Evolutionary conservation across 345 rosid genomes (phyloP), one percentile per base, ranked within the genome.

Genomic region (Eucalyptus curtisii): DNA sequence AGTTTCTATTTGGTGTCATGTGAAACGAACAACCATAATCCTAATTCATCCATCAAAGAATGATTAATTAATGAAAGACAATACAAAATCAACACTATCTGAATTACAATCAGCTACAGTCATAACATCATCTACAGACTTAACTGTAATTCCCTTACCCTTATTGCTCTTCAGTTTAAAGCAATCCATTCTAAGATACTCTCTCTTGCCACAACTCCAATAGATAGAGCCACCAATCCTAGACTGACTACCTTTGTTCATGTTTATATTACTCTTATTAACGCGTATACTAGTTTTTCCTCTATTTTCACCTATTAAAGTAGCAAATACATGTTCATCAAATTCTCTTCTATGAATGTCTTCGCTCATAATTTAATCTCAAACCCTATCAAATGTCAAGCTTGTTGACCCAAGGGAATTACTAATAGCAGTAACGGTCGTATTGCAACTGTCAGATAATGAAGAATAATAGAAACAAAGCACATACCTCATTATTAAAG

Each of bases 211-310:
- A 55, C 61, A 55, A 55, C 30, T 55, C 30, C 30, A 55, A 55
- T 55, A 55, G 13, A 55, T 55, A 55, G 27, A 20, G 25, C 1
- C 0, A 55, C 30, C 30, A 55, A 24, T 55, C 30, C 61, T 55
- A 22, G 3, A 55, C 0, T 22, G 11, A 1, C 0, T 55, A 4
- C 6, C 3, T 55, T 2, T 55, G 1, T 22, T 55, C 27, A 55
- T 55, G 13, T 55, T 55, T 3, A 55, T 55, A 55, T 22, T 55
- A 55, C 59, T 55, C 27, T 55, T 22, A 22, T 55, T 55, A 24
- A 55, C 6, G 22, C 1, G 1, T 8, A 24, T 55, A 9, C 61
- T 22, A 55, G 27, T 52, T 55, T 22, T 55, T 4, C 1, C 61
- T 55, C 3, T 55, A 55, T 55, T 55, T 55, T 55, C 61, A 55